Evolutionary conservation across 352 stramenopile genomes (phyloP).

Genomic region (Halophytophthora polymorphica): DNA sequence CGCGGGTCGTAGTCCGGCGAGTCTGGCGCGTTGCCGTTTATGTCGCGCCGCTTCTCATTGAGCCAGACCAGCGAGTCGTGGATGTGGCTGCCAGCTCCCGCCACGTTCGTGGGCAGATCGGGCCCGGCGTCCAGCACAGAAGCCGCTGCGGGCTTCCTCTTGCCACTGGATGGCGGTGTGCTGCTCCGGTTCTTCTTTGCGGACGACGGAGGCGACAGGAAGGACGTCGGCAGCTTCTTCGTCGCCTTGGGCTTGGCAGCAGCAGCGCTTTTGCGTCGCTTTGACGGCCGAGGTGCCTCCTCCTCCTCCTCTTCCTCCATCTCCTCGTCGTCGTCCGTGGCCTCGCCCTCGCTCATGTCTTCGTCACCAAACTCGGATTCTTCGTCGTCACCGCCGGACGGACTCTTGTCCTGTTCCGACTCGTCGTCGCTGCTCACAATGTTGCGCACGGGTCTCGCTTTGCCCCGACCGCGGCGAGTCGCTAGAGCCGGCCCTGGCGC

Average conservation of each 20-base stretch:
- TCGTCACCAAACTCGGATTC: constrained; percentile 62
- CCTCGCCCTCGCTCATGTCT: constrained; percentile 44
- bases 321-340: constrained; percentile 41
- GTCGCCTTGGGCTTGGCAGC: constrained; percentile 20
- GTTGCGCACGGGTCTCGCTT: constrained; percentile 12
- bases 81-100: constrained; percentile 61
- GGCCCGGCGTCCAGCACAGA: constrained; percentile 11
- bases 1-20: constrained; percentile 91
- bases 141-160: constrained; percentile 28
- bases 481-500: constrained; percentile 1
- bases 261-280: constrained; percentile 39
- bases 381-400: constrained; percentile 33
- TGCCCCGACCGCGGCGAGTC: constrained; percentile 24
- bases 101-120: constrained; percentile 31
- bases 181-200: constrained; percentile 24
- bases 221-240: constrained; percentile 26
- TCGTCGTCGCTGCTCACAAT: constrained; percentile 53
- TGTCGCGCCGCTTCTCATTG: constrained; percentile 84
- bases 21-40: constrained; percentile 67
- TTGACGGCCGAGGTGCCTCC: constrained; percentile 29
- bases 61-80: constrained; percentile 95
- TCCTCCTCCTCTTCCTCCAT: constrained; percentile 47
- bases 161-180: constrained; percentile 14
- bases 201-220: constrained; percentile 34
- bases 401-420: constrained; percentile 39